Conservation (phyloP, 73 alveolate genomes). For the Tetrahymena malaccensis region DNA sequence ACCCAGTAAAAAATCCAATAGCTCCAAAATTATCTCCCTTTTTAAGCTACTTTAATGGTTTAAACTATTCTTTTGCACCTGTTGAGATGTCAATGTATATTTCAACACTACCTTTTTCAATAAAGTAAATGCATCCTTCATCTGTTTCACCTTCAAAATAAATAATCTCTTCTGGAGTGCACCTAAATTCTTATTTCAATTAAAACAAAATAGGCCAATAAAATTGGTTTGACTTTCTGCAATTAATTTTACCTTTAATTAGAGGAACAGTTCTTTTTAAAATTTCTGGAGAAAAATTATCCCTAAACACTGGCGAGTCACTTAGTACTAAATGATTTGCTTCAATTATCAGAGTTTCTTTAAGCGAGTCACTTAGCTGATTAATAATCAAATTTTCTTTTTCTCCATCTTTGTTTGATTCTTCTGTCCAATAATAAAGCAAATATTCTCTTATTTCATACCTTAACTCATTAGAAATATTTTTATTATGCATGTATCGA, state of each 20-base stretch:
- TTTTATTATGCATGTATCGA: conserved; percentile 20
- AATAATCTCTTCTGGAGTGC: background rate
- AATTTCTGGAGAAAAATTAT: conserved; percentile 28
- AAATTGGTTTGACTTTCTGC: background rate
- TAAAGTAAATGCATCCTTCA: conserved; percentile 18
- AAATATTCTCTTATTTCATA: conserved; percentile 24
- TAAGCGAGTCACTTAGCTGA: conserved; percentile 13
- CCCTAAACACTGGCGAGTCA: conserved; percentile 4
- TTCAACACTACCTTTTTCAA: conserved; percentile 32
- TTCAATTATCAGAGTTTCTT: conserved; percentile 15
- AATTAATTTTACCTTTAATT: background rate
- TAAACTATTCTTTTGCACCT: conserved; percentile 1
- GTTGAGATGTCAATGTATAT: conserved; percentile 22
- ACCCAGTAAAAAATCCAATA: conserved; percentile 28
- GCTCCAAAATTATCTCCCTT: conserved; percentile 38
- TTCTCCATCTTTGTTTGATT: conserved; percentile 20
- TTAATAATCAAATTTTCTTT: conserved; percentile 2
- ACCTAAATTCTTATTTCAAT: conserved; percentile 7
- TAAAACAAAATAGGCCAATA: conserved; percentile 1
- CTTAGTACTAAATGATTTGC: conserved; percentile 13
- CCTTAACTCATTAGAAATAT: conserved; percentile 20
- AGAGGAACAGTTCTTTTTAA: conserved; percentile 9
- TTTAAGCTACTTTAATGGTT: conserved; percentile 9
- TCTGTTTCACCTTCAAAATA: conserved; percentile 11
- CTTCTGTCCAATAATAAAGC: conserved; percentile 34